Base-by-base conservation (phyloP, 345 rosid species). In the Passiflora organensis region DNA sequence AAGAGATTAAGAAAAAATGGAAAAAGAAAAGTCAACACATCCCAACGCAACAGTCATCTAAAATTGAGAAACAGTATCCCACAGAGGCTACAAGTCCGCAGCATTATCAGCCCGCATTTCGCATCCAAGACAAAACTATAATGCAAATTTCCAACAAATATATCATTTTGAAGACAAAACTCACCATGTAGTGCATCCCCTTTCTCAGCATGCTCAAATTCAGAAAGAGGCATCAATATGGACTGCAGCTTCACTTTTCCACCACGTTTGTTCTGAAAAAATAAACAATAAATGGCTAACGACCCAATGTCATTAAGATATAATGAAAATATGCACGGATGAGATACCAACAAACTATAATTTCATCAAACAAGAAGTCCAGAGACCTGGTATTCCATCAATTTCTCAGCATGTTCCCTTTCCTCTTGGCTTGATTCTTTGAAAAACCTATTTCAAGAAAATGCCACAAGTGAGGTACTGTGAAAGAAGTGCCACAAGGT, bases 191-290 rank as follows among this genome's bases (percentile, higher is more conserved):
- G 42, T 0, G 73, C 73, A 56, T 69, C 68, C 10, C 68, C 73
- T 25, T 69, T 69, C 13, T 69, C 68, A 9, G 21, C 28, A 63
- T 62, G 68, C 41, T 69, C 68, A 57, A 62, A 69, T 23, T 69
- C 73, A 4, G 73, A 45, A 11, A 62, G 51, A 1, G 73, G 73
- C 73, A 56, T 51, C 51, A 62, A 24, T 18, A 69, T 62, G 21
- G 63, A 46, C 24, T 69, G 68, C 43, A 69, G 50, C 68, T 69
- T 62, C 63, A 69, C 73, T 69, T 63, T 62, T 41, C 73, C 73
- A n/a, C 73, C 73, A 3, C 73, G 43, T 62, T 62, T 69, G 64
- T 69, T 69, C 73, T 69, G 50, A 15, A 51, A n/a, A 56, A n/a
- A 32, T 28, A 28, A 24, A n/a, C 14, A 24, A 39, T 24, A 20